phyloP scores from a whole-genome alignment of 2,329 filamentous ascomycete genomes.

The Ascocoryne sarcoides region DNA sequence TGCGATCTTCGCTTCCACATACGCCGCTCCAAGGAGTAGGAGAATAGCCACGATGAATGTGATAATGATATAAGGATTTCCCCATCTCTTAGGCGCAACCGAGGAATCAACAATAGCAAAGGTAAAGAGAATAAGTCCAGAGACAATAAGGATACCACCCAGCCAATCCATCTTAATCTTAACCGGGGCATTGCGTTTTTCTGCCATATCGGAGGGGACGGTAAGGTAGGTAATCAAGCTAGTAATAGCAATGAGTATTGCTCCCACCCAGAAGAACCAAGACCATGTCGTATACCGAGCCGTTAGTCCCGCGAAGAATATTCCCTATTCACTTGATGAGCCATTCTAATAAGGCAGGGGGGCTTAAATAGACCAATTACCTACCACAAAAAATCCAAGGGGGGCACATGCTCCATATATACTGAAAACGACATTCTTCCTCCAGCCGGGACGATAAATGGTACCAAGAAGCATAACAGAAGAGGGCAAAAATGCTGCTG shows the following conservation, averaged over 20 bases:
- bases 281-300: slow-evolving; percentile 51
- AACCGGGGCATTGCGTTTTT: slow-evolving; percentile 24
- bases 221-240: slow-evolving; percentile 37
- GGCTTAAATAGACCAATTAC: too few species aligned
- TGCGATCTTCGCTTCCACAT: slow-evolving; percentile 65
- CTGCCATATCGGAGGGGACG: slow-evolving; percentile 39
- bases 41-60: slow-evolving; percentile 55
- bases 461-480: slow-evolving; percentile 58
- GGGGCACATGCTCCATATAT: slow-evolving; percentile 48
- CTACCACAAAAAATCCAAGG: slow-evolving; percentile 45
- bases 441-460: slow-evolving; percentile 56
- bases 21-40: slow-evolving; percentile 51
- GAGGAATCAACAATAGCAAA: slow-evolving; percentile 68
- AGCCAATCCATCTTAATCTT: slow-evolving; percentile 60
- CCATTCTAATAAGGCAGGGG: too few species aligned
- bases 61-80: slow-evolving; percentile 62
- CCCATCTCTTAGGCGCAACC: slow-evolving; percentile 61
- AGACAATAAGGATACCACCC: slow-evolving; percentile 51
- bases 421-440: slow-evolving; percentile 56
- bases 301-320: slow-evolving; percentile 54
- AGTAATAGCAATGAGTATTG: slow-evolving; percentile 41
- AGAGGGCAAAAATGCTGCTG: slow-evolving; percentile 62
- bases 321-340: too few species aligned
- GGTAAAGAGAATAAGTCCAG: slow-evolving; percentile 59
- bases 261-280: slow-evolving; percentile 62